Base-by-base conservation (phyloP, 495 filamentous ascomycete species). In the Glarea lozoyensis region DNA sequence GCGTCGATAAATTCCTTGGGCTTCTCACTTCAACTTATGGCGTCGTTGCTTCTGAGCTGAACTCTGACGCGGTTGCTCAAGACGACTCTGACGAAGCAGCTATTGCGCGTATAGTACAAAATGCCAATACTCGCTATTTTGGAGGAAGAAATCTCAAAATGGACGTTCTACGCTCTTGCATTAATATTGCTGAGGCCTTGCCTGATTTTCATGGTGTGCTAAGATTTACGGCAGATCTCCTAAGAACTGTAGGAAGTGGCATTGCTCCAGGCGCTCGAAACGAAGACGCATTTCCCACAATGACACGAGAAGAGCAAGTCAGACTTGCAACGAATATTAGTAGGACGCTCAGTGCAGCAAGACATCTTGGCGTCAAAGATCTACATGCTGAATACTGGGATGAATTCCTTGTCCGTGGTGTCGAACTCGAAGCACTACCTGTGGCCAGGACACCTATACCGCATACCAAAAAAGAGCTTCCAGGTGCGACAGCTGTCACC, bases 381-480 rank as follows among this genome's bases (percentile, higher is more conserved):
- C 57, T 90, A 34, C 72, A 82, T 42, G 86, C 85, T 13, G 83
- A 90, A 40, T 98, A 94, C 55, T 98, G 92, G 92, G 92, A 98
- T 60, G 84, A 90, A 36, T 97, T 98, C 55, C 70, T 98, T 0
- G 70, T 98, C 30, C 78, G 92, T 23, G 88, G 81, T 48, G 70
- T 98, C 23, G 78, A 84, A 36, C 60, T 92, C 19, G 68, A 75
- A 42, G 60, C 70, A 12, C 51, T 70, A 25, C 59, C 70, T 12
- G 37, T 50, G 10, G 64, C 63, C 9, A 58, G 65, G 48, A 70
- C 70, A n/a, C 81, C 88, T 13, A 74, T 84, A 46, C 71, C 82
- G 6, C 88, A 87, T 50, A 75, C 70, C 2, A 83, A 78, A 49
- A 74, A 72, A 22, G 81, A 89, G 35, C 62, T 95, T 10, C 76